Conservation (phyloP, 1,284 basidiomycete genomes). For the Papiliotrema laurentii region DNA sequence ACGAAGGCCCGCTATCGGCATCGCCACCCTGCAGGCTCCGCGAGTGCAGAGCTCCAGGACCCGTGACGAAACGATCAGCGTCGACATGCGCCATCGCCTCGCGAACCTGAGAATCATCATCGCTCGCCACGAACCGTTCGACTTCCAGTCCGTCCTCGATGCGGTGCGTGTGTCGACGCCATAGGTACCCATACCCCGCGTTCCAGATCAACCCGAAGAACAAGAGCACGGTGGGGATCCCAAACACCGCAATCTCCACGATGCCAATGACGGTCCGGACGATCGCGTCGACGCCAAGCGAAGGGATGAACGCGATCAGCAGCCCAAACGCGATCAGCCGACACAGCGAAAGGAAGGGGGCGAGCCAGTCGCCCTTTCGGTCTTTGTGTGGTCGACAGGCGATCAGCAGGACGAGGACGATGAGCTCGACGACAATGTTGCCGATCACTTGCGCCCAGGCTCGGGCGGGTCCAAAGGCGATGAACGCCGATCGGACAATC, state of each 20-base stretch:
- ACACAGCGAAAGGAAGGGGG: conserved; percentile 34
- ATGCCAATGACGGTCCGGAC: conserved; percentile 44
- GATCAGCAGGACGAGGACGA: conserved; percentile 57
- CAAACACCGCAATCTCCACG: conserved; percentile 45
- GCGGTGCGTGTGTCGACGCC: conserved; percentile 37
- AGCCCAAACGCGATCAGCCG: conserved; percentile 44
- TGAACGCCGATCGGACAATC: conserved; percentile 61
- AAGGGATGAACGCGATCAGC: conserved; percentile 44
- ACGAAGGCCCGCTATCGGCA: not conserved
- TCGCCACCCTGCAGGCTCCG: too few relatives aligned
- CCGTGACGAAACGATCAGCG: conserved; percentile 8
- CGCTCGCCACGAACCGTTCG: conserved; percentile 28
- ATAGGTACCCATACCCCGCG: conserved; percentile 41
- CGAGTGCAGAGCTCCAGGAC: conserved; percentile 1
- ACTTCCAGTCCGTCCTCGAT: conserved; percentile 46
- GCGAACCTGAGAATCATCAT: conserved; percentile 25
- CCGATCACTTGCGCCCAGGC: conserved; percentile 68
- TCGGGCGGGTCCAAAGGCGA: conserved; percentile 62
- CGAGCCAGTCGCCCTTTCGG: conserved; percentile 46
- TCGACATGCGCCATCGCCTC: conserved; percentile 25
- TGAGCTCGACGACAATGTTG: conserved; percentile 64
- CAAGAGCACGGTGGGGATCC: conserved; percentile 51
- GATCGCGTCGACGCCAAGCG: conserved; percentile 37
- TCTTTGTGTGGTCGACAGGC: conserved; percentile 51
- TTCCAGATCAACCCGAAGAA: conserved; percentile 82